phyloP scores from a whole-genome alignment of 2,329 filamentous ascomycete genomes.

The Fusarium odoratissimum region DNA sequence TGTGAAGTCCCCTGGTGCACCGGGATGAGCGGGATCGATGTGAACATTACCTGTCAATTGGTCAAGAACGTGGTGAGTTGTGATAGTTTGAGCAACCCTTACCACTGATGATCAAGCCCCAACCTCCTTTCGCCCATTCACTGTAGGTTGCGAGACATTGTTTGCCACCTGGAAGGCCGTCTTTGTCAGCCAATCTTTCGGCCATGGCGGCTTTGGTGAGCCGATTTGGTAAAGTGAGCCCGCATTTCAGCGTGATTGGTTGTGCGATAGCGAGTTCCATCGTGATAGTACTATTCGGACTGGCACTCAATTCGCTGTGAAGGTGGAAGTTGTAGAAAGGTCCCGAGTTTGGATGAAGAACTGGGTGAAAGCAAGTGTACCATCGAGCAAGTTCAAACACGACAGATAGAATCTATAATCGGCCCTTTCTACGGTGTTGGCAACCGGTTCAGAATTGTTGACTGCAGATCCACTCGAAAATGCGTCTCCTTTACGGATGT shows the following conservation, averaged over 20 bases:
- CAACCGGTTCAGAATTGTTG: accelerated
- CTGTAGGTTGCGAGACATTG: neutral
- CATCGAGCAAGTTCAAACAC: no score
- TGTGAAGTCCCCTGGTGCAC: neutral
- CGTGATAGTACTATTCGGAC: accelerated
- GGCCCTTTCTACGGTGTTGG: accelerated
- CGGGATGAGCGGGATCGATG: neutral
- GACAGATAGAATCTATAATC: no score
- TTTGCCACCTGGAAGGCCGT: neutral
- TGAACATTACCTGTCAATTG: neutral
- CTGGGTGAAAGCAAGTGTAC: accelerated
- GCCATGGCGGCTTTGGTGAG: slow-evolving; percentile 1
- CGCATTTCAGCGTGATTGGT: neutral
- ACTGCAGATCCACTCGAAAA: neutral
- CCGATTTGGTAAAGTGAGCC: neutral
- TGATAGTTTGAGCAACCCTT: accelerated
- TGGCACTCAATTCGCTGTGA: neutral
- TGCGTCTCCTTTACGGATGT: neutral
- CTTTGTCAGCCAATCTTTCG: neutral
- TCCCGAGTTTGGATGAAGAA: accelerated
- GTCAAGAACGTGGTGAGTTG: neutral
- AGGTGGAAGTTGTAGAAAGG: neutral
- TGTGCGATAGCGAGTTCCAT: neutral
- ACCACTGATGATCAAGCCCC: neutral
- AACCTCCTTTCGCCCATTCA: neutral